Evolutionary conservation across 2,329 filamentous ascomycete genomes (phyloP), one percentile per base, ranked within the genome.

Genomic region (Incumbomyces delicatus): DNA sequence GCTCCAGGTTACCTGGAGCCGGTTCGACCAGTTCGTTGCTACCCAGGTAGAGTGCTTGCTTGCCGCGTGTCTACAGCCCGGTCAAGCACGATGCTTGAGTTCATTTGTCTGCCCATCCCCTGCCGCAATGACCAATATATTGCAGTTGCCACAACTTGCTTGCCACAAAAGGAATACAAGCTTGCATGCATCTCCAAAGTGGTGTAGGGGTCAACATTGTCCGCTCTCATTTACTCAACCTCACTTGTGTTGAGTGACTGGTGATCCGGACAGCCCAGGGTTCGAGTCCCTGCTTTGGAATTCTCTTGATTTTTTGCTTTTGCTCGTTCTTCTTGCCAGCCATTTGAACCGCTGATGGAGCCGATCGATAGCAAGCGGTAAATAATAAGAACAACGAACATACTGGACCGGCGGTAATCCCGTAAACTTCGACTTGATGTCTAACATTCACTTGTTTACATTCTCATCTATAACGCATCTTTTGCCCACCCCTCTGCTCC

Each of bases 401-500:
- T 4, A 4, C 16, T 17, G 33, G 8, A 8, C 8, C 8, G 22
- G 22, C 8, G 22, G 8, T 27, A 8, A 27, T 27, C 22, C 5
- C 22, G 8, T 27, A 4, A 27, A 27, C 22, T 5, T 27, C n/a
- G n/a, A n/a, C n/a, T n/a, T n/a, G n/a, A n/a, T 33, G 31, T 33
- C n/a, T 33, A 33, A 33, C 10, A 33, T 10, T 10, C 16, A 17
- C n/a, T 35, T 35, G 16, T 5, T 11, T 14, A 35, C 22, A 27
- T 8, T 32, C 47, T 63, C 59, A 70, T 45, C 68, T 60, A 53
- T 70, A 68, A 49, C 65, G 63, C 41, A 68, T 57, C 44, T 63
- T 62, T 51, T 70, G 67, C 6, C 67, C 68, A 12, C 69, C 69
- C 44, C 71, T 64, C 59, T 73, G 74, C 60, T 74, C 72, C 60